Evolutionary conservation across 305 asterid genomes (phyloP).

Genomic region (Solanum hybrid): DNA sequence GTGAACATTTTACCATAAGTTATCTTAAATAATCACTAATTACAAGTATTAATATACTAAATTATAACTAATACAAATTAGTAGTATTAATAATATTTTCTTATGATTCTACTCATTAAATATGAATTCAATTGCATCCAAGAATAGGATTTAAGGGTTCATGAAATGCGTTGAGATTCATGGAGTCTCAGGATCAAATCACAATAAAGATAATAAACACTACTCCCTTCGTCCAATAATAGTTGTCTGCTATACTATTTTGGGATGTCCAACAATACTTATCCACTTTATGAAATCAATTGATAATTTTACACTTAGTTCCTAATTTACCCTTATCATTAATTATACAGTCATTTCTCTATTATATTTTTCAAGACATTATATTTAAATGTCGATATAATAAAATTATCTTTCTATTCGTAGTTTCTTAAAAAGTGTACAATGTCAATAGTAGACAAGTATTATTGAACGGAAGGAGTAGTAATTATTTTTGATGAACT

Average conservation of each 20-base stretch:
- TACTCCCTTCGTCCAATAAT: rapidly evolving
- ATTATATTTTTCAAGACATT: too few species aligned
- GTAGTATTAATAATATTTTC: not conserved
- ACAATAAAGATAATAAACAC: not conserved
- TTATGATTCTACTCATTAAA: not conserved
- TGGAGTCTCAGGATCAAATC: not conserved
- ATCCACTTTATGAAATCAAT: too few species aligned
- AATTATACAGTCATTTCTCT: too few species aligned
- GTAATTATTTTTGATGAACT: not conserved
- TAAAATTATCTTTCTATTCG: too few species aligned
- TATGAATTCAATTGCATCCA: not conserved
- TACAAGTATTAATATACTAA: not conserved
- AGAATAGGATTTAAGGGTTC: not conserved
- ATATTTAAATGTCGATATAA: too few species aligned
- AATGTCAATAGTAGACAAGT: too few species aligned
- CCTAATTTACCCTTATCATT: too few species aligned
- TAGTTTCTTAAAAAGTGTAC: not conserved
- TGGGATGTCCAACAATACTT: too few species aligned
- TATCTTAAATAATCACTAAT: not conserved
- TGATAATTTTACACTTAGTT: too few species aligned
- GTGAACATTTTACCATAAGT: not conserved
- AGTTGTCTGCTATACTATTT: too few species aligned
- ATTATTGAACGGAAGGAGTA: not conserved
- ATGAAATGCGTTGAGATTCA: not conserved
- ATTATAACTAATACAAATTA: not conserved